Conservation (phyloP, 2,329 filamentous ascomycete genomes). For the Diaporthe ampelina region DNA sequence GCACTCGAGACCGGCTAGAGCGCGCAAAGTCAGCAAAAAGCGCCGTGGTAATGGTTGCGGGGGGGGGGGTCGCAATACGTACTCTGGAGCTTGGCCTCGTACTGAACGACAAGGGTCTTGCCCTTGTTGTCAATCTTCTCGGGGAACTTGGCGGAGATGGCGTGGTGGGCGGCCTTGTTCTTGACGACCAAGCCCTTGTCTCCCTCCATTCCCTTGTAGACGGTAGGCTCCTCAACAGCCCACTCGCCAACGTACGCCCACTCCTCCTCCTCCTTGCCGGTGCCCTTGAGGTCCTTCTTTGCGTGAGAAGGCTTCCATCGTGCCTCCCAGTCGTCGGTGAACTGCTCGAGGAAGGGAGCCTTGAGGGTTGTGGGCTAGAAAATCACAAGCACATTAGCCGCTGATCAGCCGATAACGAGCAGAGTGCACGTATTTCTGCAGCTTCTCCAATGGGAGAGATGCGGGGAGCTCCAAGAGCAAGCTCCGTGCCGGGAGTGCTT, state of each 20-base stretch:
- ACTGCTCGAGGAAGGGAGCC: conserved; percentile 97
- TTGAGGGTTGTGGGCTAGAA: conserved; percentile 86
- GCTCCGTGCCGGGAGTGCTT: conserved; percentile 27
- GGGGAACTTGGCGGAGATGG: conserved; percentile 98
- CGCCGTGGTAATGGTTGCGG: neutral
- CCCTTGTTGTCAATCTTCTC: conserved; percentile 97
- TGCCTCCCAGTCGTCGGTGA: conserved; percentile 94
- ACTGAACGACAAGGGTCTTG: conserved; percentile 97
- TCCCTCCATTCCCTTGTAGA: conserved; percentile 92
- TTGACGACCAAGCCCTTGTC: conserved; percentile 98
- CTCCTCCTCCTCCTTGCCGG: conserved; percentile 85
- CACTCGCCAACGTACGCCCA: conserved; percentile 98
- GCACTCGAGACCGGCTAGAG: conserved; percentile 89
- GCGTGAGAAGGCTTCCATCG: conserved; percentile 96
- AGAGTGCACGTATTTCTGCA: neutral
- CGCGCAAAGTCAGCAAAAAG: conserved; percentile 28
- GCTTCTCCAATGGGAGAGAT: neutral
- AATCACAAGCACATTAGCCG: conserved; percentile 22
- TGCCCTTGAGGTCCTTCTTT: conserved; percentile 88
- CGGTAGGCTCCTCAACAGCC: conserved; percentile 92
- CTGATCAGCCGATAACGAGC: neutral
- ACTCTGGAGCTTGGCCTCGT: conserved; percentile 99
- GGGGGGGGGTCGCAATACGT: conserved; percentile 56
- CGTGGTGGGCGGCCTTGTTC: conserved; percentile 97
- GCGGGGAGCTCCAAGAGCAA: neutral